Evolutionary conservation across 257 asterid genomes (phyloP).

Genomic region (Capsicum rhomboideum): DNA sequence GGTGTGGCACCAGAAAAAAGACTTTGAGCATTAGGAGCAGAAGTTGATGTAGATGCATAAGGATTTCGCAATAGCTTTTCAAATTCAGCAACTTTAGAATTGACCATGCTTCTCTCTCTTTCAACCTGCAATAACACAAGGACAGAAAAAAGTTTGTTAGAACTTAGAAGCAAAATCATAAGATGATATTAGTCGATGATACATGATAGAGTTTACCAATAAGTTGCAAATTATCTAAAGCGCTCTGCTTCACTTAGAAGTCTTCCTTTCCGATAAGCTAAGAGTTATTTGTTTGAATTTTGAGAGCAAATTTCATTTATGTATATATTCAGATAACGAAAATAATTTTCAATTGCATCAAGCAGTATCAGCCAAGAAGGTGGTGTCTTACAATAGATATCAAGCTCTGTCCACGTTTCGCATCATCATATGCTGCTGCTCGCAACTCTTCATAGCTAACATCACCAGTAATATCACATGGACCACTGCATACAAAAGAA

Average conservation of each 20-base stretch:
- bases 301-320: neutral
- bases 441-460: slow-evolving; percentile 85
- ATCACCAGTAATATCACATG: slow-evolving; percentile 86
- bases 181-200: neutral
- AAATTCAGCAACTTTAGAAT: slow-evolving; percentile 63
- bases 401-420: slow-evolving; percentile 56
- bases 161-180: neutral
- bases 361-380: neutral
- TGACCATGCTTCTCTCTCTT: slow-evolving; percentile 59
- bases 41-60: slow-evolving; percentile 23
- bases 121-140: slow-evolving; percentile 51
- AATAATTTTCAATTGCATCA: neutral
- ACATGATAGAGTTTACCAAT: neutral
- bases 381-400: slow-evolving; percentile 59
- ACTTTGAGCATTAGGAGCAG: slow-evolving; percentile 37
- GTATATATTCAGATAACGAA: neutral
- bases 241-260: neutral
- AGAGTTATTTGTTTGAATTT: neutral
- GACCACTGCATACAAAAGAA: slow-evolving; percentile 50
- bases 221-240: neutral
- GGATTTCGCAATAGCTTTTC: slow-evolving; percentile 57
- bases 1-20: slow-evolving; percentile 28
- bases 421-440: slow-evolving; percentile 78
- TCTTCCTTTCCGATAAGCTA: neutral
- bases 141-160: slow-evolving; percentile 9